Evolutionary conservation across 75 land plant species (phyloP).

Genomic region (Pinus tabuliformis): DNA sequence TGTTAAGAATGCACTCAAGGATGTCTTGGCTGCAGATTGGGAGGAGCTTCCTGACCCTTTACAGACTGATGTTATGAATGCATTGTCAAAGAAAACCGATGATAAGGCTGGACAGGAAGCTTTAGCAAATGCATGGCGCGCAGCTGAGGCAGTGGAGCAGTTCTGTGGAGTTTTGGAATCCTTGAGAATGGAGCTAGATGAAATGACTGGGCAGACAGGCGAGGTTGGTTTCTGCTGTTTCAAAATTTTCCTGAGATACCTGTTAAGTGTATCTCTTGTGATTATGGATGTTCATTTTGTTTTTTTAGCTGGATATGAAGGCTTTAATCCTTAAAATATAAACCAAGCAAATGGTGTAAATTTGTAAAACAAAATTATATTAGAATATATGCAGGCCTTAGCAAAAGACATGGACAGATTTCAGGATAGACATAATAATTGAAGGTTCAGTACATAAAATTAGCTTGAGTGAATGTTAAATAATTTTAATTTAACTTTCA

Average conservation of each 20-base stretch:
- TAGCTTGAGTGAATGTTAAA: neutral
- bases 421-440: neutral
- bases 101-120: constrained; percentile 67
- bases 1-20: constrained; percentile 51
- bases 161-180: constrained; percentile 60
- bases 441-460: neutral
- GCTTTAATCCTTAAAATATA: no score
- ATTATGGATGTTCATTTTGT: neutral
- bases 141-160: constrained; percentile 85
- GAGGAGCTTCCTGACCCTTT: constrained; percentile 58
- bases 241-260: neutral
- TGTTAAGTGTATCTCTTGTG: constrained; percentile 2
- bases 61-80: constrained; percentile 43
- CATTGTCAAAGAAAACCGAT: constrained; percentile 53
- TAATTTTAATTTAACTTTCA: neutral
- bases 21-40: constrained; percentile 75
- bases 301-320: no score
- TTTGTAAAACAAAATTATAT: neutral
- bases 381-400: neutral
- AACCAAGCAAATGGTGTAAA: neutral
- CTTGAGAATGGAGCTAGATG: constrained; percentile 79
- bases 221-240: constrained; percentile 53
- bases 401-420: neutral
- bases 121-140: constrained; percentile 63
- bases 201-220: constrained; percentile 64